A percentile compares a stretch with the other conserved stretches of the same genome.
phyloP scores from a whole-genome alignment of 139 green algal genomes.

The Eudorina sp. region DNA sequence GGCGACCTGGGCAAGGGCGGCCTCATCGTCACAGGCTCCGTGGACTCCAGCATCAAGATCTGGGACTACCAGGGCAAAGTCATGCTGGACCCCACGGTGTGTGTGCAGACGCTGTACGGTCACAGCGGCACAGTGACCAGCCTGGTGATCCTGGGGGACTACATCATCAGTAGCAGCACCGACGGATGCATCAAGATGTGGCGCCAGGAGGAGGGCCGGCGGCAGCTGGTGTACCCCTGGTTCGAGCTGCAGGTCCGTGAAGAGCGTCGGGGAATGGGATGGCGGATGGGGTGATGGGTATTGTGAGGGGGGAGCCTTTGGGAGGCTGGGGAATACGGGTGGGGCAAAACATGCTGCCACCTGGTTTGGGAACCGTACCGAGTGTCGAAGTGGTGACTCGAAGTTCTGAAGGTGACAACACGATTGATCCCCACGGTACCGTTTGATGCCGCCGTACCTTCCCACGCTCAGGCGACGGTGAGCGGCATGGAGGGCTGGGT shows the following conservation, averaged over 20 bases:
- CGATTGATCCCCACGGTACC: too few relatives aligned
- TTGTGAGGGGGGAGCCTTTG: too few relatives aligned
- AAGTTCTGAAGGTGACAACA: too few relatives aligned
- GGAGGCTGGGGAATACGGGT: too few relatives aligned
- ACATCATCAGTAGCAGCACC: slow-evolving; percentile 71
- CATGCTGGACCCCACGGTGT: slow-evolving; percentile 49
- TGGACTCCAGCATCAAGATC: slow-evolving; percentile 73
- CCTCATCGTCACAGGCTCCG: slow-evolving; percentile 69
- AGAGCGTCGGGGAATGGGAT: too few relatives aligned
- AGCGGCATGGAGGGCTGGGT: slow-evolving; percentile 71
- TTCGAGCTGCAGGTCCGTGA: slow-evolving; percentile 69
- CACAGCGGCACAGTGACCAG: slow-evolving; percentile 74
- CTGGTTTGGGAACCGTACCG: too few relatives aligned
- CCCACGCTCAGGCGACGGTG: slow-evolving; percentile 50
- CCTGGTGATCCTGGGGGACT: slow-evolving; percentile 56
- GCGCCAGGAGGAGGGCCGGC: slow-evolving; percentile 57
- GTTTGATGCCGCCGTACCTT: too few relatives aligned
- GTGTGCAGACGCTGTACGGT: slow-evolving; percentile 73
- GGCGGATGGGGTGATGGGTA: too few relatives aligned
- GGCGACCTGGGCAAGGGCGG: slow-evolving; percentile 51
- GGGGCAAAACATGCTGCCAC: too few relatives aligned
- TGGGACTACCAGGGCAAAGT: slow-evolving; percentile 71
- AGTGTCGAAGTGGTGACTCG: too few relatives aligned
- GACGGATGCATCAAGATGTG: slow-evolving; percentile 75
- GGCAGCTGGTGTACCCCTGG: slow-evolving; percentile 69